Percentiles rank a stretch among this genome's conserved stretches.
Evolutionary conservation across 1,284 basidiomycete species (phyloP).

Genomic region (Mycosarcoma mackinlayi): DNA sequence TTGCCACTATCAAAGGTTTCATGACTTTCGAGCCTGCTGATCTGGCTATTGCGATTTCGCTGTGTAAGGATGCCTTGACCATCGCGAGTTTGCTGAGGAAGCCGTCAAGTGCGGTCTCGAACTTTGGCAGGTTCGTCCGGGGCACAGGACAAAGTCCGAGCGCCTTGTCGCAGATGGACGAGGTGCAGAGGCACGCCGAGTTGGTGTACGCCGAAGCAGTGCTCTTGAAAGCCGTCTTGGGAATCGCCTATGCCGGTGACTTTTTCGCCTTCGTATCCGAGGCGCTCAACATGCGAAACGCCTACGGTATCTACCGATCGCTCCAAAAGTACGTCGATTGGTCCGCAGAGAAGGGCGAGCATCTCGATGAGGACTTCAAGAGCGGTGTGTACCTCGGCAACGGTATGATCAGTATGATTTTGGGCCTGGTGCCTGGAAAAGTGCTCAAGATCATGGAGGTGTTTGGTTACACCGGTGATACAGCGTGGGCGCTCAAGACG

Average conservation of each 20-base stretch:
- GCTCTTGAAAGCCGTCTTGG: conserved; percentile 65
- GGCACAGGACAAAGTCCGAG: conserved; percentile 61
- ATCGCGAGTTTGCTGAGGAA: conserved; percentile 64
- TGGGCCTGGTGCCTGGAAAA: conserved; percentile 65
- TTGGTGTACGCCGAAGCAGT: conserved; percentile 63
- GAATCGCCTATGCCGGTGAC: conserved; percentile 66
- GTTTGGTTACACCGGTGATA: conserved; percentile 66
- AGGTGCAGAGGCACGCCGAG: conserved; percentile 66
- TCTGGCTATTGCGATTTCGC: conserved; percentile 63
- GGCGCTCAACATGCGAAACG: conserved; percentile 66
- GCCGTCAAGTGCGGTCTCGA: conserved; percentile 51
- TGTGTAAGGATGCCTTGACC: conserved; percentile 63
- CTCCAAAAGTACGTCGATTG: conserved; percentile 66
- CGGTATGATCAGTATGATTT: conserved; percentile 66
- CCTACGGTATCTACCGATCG: conserved; percentile 66
- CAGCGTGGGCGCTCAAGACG: conserved; percentile 56
- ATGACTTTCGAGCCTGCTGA: conserved; percentile 68
- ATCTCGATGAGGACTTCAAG: conserved; percentile 65
- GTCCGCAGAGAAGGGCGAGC: conserved; percentile 49
- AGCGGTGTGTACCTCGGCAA: conserved; percentile 66
- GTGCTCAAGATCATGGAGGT: conserved; percentile 68
- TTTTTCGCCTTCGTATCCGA: conserved; percentile 65
- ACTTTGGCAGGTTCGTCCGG: conserved; percentile 64
- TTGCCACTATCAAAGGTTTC: conserved; percentile 67
- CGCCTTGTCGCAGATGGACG: conserved; percentile 58